Conservation (phyloP, 164 flowering plant genomes). For the Pachysandra terminalis region DNA sequence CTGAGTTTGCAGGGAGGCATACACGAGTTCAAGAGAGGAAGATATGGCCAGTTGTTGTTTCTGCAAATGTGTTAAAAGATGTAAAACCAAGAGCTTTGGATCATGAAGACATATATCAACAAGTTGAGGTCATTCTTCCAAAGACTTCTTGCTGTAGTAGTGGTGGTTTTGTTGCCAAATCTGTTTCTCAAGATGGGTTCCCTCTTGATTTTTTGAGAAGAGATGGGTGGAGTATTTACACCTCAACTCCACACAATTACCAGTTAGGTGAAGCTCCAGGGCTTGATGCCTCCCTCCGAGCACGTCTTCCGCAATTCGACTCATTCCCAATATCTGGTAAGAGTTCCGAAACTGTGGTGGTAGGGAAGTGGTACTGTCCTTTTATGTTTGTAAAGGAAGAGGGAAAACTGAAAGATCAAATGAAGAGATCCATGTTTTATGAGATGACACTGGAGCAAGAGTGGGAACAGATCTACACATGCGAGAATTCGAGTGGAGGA, state of each 20-base stretch:
- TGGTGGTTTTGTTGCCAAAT: conserved; percentile 21
- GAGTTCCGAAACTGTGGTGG: conserved; percentile 11
- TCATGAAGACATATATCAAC: conserved; percentile 35
- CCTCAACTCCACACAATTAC: conserved; percentile 8
- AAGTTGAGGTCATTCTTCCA: conserved; percentile 20
- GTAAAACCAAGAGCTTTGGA: conserved; percentile 37
- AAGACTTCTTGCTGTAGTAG: neutral
- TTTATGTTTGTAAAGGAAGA: conserved; percentile 30
- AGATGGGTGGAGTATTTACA: conserved; percentile 22
- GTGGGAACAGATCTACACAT: conserved; percentile 30
- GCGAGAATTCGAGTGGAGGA: conserved; percentile 2
- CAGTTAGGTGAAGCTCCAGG: conserved; percentile 34
- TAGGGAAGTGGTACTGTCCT: conserved; percentile 37
- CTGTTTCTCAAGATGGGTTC: conserved; percentile 23
- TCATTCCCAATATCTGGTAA: conserved; percentile 12
- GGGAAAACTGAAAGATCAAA: conserved; percentile 11
- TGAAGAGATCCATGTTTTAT: conserved; percentile 28
- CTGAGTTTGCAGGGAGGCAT: conserved; percentile 4
- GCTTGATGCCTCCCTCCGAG: conserved; percentile 21
- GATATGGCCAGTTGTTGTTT: conserved; percentile 30
- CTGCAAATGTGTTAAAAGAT: conserved; percentile 18
- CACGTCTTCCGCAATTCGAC: conserved; percentile 20
- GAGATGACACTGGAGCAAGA: conserved; percentile 30
- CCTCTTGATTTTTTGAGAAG: conserved; percentile 25
- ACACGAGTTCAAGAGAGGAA: neutral